A percentile compares a stretch with the other conserved stretches of the same genome.
Conservation (phyloP, 306 rosid species). For the Vigna trinervia region DNA sequence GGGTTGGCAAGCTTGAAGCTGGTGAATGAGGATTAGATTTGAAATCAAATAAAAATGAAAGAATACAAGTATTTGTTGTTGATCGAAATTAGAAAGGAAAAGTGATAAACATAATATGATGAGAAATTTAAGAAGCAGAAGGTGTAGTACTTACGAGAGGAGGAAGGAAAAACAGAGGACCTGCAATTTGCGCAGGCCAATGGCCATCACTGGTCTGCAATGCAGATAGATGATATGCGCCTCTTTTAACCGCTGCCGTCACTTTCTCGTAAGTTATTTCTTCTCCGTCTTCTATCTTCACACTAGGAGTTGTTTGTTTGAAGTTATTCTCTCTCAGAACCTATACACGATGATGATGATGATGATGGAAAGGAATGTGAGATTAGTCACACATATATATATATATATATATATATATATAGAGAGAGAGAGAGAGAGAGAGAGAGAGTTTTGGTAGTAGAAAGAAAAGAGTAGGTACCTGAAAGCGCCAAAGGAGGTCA, state of each 20-base stretch:
- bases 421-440: not conserved
- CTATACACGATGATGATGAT: conserved; percentile 31
- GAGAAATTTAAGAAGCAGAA: too few species aligned
- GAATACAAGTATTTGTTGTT: too few species aligned
- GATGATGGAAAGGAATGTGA: too few species aligned
- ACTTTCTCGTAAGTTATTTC: conserved; percentile 55
- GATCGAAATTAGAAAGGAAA: too few species aligned
- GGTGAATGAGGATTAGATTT: too few species aligned
- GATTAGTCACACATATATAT: too few species aligned
- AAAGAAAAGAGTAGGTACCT: conserved; percentile 33
- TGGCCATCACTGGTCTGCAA: conserved; percentile 78
- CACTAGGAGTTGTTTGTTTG: conserved; percentile 57
- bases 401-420: too few species aligned
- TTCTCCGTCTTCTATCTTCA: conserved; percentile 62
- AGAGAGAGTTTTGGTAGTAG: not conserved
- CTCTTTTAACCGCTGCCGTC: conserved; percentile 50
- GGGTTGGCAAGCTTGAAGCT: too few species aligned
- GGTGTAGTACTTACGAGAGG: conserved; percentile 57
- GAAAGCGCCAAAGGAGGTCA: conserved; percentile 67
- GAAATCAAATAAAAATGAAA: too few species aligned
- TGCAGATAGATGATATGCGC: conserved; percentile 53
- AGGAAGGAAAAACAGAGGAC: conserved; percentile 75
- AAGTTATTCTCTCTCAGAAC: conserved; percentile 63
- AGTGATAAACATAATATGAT: too few species aligned
- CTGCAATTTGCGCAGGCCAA: conserved; percentile 86